Base-by-base conservation (phyloP, 2,329 filamentous ascomycete species). In the Iodosphaeria phyllophila region DNA sequence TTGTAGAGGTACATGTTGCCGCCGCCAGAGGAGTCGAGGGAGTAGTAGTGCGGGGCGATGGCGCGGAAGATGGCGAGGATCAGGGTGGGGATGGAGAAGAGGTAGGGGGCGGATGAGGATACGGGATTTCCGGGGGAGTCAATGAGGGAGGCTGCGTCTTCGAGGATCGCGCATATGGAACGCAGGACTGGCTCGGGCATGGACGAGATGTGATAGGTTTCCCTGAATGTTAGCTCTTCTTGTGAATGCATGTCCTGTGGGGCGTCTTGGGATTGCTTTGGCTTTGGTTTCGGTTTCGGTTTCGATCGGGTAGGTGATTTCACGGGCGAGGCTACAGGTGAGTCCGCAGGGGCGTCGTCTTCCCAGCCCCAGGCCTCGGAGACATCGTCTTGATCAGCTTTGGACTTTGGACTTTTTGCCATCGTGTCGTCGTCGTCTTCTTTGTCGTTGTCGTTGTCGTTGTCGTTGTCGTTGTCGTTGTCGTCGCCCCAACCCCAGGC, bases 151-250 rank as follows among this genome's bases (percentile, higher is more conserved):
- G 65, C 63, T 2, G 59, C 70, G 34, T 77, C 71, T 30, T 73
- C 63, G 32, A 65, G 45, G 15, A 74, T 60, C 8, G 55, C 41
- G 13, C 58, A 53, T 26, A 86, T 68, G 15, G 79, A 59, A 11
- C 66, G 58, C 12, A 84, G 57, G 8, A 95, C 70, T 4, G 73
- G 67, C 31, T 82, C 74, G 1, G 89, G 86, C 45, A 93, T 75
- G 3, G 77, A 76, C 0, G 86, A 93, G 25, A 92, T 77, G 30
- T 73, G 78, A 46, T 92, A 98, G 2, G 65, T 77, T 50, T 98
- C 89, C 32, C 64, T 76, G 22, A 95, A 52, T 0, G 78, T 76
- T 30, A 95, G 53, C 42, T 89, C 76, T 28, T 69, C 59, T n/a
- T n/a, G n/a, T n/a, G n/a, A n/a, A n/a, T n/a, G n/a, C n/a, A n/a